Base-by-base conservation (phyloP, 495 filamentous ascomycete genomes). In the Trichoderma virens region DNA sequence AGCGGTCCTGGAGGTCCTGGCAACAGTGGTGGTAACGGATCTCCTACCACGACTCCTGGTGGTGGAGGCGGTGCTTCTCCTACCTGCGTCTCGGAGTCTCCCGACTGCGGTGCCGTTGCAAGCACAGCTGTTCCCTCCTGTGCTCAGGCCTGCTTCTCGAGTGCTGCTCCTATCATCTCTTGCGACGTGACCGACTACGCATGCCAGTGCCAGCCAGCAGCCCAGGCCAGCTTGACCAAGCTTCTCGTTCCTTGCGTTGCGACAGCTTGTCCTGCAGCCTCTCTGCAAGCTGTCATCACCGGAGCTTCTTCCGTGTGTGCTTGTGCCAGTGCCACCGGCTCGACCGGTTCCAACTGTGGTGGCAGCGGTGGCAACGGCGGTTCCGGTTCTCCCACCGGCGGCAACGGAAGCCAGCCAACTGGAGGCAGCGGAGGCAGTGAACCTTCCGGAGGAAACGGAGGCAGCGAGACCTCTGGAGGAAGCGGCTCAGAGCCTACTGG, bases 121-220 rank as follows among this genome's bases (percentile, higher is more conserved):
- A 35, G 60, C 27, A 20, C 61, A n/a, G 59, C 62, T 13, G 63
- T 70, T 23, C 68, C 66, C 30, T 47, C 54, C 1, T 70, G 68
- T 38, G 68, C 68, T 4, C 68, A 70, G 31, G 35, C 59, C 13
- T 70, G 68, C 63, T 68, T 70, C 61, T 5, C 64, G n/a, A 16
- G 62, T 9, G 64, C 61, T 27, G 66, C 64, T 3, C 59, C 66
- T 11, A 47, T 18, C 11, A 51, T 65, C 59, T 62, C 64, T 8
- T 67, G 68, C 27, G 68, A 47, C 23, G 61, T 64, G 11, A 9
- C 41, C 23, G 66, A 70, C 32, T 67, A 64, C 43, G 31, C 23
- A 7, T 67, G 68, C 39, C 68, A 67, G 63, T 67, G 65, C 47
- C 63, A 65, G 43, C 62, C 64, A 2, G 65, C 66, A 38, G 61